Evolutionary conservation across 2,329 filamentous ascomycete genomes (phyloP).

Genomic region (Pyricularia grisea): DNA sequence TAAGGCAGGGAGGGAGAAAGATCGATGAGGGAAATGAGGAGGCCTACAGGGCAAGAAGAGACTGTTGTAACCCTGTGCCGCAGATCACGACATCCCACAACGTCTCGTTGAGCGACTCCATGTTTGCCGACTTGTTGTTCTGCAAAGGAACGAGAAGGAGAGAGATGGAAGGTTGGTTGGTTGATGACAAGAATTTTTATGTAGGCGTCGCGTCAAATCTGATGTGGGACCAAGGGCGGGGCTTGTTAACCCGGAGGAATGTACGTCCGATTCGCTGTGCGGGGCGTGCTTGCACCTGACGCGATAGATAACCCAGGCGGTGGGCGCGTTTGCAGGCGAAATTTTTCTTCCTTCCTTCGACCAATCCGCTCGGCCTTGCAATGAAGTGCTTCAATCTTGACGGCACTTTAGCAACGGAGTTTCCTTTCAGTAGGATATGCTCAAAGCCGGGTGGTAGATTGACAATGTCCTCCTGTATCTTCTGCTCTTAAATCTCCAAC

Average conservation of each 20-base stretch:
- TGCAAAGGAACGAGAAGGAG: slow-evolving; percentile 7
- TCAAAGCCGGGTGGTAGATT: slow-evolving; percentile 53
- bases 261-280: not conserved
- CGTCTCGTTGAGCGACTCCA: slow-evolving; percentile 68
- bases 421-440: slow-evolving; percentile 46
- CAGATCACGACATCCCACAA: slow-evolving; percentile 73
- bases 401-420: slow-evolving; percentile 8
- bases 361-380: slow-evolving; percentile 27
- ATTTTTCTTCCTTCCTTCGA: slow-evolving; percentile 16
- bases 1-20: slow-evolving; percentile 11
- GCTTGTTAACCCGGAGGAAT: not conserved
- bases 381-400: slow-evolving; percentile 17
- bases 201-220: not conserved
- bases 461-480: slow-evolving; percentile 66
- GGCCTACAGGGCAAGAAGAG: slow-evolving; percentile 67
- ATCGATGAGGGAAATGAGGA: slow-evolving; percentile 6
- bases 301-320: not conserved
- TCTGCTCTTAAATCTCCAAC: slow-evolving; percentile 64
- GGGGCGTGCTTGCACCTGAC: not conserved
- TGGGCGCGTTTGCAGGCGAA: not conserved
- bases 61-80: slow-evolving; percentile 70
- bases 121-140: slow-evolving; percentile 23
- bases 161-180: slow-evolving; percentile 1
- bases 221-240: not conserved
- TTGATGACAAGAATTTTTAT: not conserved